Conservation (phyloP, 2,329 filamentous ascomycete genomes). For the Pseudogymnoascus pannorum region DNA sequence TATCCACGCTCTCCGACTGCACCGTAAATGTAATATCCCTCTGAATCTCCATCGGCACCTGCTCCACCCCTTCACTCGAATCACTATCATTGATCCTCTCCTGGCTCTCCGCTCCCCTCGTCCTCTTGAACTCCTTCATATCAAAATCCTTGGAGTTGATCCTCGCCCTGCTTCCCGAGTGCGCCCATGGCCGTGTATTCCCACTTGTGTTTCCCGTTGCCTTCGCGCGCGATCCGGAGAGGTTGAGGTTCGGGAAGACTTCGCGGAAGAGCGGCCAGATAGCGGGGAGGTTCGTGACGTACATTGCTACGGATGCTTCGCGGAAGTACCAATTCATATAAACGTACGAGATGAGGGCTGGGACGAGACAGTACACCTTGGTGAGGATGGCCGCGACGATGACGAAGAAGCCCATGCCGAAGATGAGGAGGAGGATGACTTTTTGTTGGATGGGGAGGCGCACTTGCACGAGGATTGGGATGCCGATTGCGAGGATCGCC, state of each 20-base stretch:
- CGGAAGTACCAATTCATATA: constrained; percentile 45
- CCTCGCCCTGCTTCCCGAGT: not conserved
- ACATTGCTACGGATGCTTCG: constrained; percentile 44
- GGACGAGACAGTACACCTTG: constrained; percentile 39
- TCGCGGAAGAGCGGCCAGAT: constrained; percentile 43
- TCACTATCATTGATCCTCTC: constrained; percentile 9
- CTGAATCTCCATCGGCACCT: constrained; percentile 7
- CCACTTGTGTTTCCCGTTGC: not conserved
- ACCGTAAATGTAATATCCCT: constrained; percentile 11
- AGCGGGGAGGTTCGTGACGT: constrained; percentile 43
- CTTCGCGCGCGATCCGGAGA: not conserved
- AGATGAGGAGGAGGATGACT: constrained; percentile 38
- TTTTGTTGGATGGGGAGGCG: constrained; percentile 39
- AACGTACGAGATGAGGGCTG: constrained; percentile 28
- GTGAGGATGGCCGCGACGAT: constrained; percentile 36
- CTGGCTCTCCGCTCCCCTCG: constrained; percentile 8
- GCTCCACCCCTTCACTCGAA: not conserved
- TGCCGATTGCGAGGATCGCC: constrained; percentile 39
- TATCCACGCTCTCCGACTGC: not conserved
- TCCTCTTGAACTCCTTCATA: not conserved
- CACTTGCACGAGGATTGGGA: constrained; percentile 39
- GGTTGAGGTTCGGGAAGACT: constrained; percentile 24
- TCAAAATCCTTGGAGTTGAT: constrained; percentile 4
- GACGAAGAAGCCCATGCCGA: constrained; percentile 44
- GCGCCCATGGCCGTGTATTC: not conserved